phyloP scores from a whole-genome alignment of 371 early-diverging fungal genomes.

The Haplosporangium sp. region DNA sequence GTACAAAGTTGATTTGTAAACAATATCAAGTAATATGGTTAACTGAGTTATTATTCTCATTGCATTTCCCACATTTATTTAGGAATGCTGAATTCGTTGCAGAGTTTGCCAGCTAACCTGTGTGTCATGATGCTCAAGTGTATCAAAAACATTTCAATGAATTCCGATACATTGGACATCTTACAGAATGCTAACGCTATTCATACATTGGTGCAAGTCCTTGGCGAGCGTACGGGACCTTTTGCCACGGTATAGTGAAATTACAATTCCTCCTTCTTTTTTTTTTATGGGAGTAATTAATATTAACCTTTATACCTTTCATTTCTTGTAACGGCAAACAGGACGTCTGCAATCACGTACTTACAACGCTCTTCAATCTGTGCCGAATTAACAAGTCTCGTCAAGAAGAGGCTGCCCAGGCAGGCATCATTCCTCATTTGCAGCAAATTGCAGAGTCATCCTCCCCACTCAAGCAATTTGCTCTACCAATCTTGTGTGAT shows the following conservation, averaged over 20 bases:
- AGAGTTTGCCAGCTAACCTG: slow-evolving; percentile 50
- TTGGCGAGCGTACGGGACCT: slow-evolving; percentile 54
- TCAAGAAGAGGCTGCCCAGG: slow-evolving; percentile 64
- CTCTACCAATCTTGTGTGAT: slow-evolving; percentile 71
- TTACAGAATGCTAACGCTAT: slow-evolving; percentile 62
- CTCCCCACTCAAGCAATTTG: slow-evolving; percentile 67
- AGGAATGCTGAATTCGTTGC: slow-evolving; percentile 58
- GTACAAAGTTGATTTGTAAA: too few species aligned
- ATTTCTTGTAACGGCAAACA: slow-evolving; percentile 8
- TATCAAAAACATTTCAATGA: slow-evolving; percentile 70
- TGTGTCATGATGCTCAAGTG: slow-evolving; percentile 64
- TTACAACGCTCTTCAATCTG: slow-evolving; percentile 70
- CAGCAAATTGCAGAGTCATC: slow-evolving; percentile 59
- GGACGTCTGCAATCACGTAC: slow-evolving; percentile 68
- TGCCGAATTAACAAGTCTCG: slow-evolving; percentile 67
- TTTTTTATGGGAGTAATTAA: not conserved
- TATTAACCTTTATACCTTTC: too few species aligned
- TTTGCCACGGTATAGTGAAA: slow-evolving; percentile 40
- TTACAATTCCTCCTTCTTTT: not conserved
- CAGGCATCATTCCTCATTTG: slow-evolving; percentile 67
- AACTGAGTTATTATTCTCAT: too few species aligned
- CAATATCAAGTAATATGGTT: too few species aligned
- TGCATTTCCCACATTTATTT: not conserved
- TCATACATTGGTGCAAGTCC: slow-evolving; percentile 56
- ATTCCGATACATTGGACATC: slow-evolving; percentile 61